Evolutionary conservation across 1,284 basidiomycete genomes (phyloP), one percentile per base, ranked within the genome.

Genomic region (Leccinum subatratum): DNA sequence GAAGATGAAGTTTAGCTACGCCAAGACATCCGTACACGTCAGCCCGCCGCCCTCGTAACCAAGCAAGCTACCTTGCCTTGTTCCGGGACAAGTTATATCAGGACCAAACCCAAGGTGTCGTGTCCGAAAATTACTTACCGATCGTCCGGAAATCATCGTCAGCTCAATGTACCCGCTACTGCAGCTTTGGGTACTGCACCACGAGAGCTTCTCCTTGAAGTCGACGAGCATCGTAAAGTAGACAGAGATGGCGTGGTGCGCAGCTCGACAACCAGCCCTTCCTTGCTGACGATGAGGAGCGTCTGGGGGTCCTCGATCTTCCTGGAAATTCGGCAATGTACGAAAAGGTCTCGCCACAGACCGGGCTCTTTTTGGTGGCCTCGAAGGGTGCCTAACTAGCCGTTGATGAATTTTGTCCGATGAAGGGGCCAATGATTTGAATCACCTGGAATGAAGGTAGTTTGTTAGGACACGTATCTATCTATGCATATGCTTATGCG

Each of bases 151-250:
- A 93, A 69, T 94, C 95, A 75, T 94, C 89, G 75, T 93, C 66
- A 99, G 89, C 83, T 99, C 99, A 81, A 99, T 81, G 82, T 99
- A 99, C 56, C 96, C 97, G 82, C 97, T 97, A 80, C 96, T 96
- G 75, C 97, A 99, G 81, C 98, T 96, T 83, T 99, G 96, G 79
- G 78, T 99, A 99, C 79, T 98, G 96, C 20, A 99, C 91, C 70
- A 99, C 95, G 63, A 99, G 57, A 96, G 93, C 81, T 97, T 87
- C 70, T 87, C 83, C 75, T 87, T 88, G 80, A 96, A 93, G 82
- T 92, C 89, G 73, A 98, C 84, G 65, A 91, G 83, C 71, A 86
- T 78, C 39, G 82, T 73, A 80, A 99, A 96, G 45, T 94, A 90
- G 9, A 96, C 94, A 69, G 96, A 98, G 80, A 99, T 98, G 78